Percentiles rank a stretch among this genome's conserved stretches.
Conservation (phyloP, 257 asterid genomes). For the Lycium ferocissimum region DNA sequence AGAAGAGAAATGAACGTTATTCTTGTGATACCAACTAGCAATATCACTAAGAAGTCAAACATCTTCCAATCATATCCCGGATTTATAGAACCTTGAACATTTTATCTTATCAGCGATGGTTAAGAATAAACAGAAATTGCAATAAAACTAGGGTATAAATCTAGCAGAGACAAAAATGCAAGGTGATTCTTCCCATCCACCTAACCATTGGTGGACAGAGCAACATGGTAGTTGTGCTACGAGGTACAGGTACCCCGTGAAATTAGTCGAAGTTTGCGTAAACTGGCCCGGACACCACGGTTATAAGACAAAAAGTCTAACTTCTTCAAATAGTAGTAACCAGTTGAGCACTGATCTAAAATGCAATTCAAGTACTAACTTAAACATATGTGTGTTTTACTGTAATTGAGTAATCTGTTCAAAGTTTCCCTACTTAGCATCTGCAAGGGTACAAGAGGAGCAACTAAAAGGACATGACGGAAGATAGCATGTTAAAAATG, state of each 20-base stretch:
- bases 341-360: not conserved
- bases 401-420: slow-evolving; percentile 4
- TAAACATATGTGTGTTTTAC: not conserved
- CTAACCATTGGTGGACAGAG: not conserved
- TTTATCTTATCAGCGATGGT: not conserved
- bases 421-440: not conserved
- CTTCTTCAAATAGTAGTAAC: not conserved
- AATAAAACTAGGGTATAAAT: not conserved
- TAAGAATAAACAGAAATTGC: not conserved
- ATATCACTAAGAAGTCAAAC: slow-evolving; percentile 8
- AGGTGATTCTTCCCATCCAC: not conserved
- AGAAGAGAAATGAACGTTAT: not conserved
- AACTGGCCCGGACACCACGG: not conserved
- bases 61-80: not conserved
- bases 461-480: not conserved
- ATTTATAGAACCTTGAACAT: not conserved
- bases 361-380: not conserved
- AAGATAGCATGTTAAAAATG: slow-evolving; percentile 8
- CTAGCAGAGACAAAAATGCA: not conserved
- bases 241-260: not conserved
- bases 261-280: not conserved
- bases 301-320: not conserved
- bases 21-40: not conserved
- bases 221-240: not conserved
- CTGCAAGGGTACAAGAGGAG: not conserved